Evolutionary conservation across 495 filamentous ascomycete species (phyloP).

Genomic region (Penicillium silybi): DNA sequence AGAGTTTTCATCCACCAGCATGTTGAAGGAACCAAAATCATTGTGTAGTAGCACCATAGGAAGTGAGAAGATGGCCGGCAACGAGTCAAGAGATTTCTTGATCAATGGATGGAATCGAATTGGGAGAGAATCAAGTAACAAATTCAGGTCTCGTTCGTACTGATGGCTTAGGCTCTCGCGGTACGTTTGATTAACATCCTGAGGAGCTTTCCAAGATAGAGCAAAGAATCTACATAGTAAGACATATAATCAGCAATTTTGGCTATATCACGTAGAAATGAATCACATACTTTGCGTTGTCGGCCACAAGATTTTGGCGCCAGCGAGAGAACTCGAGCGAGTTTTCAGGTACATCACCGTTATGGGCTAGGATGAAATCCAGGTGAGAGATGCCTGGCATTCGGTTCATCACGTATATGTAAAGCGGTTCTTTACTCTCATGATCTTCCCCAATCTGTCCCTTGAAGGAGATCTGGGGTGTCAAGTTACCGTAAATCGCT

Average conservation of each 20-base stretch:
- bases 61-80: slow-evolving; percentile 30
- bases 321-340: slow-evolving; percentile 26
- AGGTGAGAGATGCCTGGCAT: slow-evolving; percentile 33
- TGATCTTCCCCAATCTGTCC: slow-evolving; percentile 31
- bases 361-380: slow-evolving; percentile 31
- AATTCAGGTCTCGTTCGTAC: slow-evolving; percentile 26
- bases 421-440: slow-evolving; percentile 31
- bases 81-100: slow-evolving; percentile 20
- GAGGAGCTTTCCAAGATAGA: slow-evolving; percentile 31
- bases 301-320: slow-evolving; percentile 28
- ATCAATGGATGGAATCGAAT: slow-evolving; percentile 33
- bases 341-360: slow-evolving; percentile 23
- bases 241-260: slow-evolving; percentile 15
- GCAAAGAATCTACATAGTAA: slow-evolving; percentile 28
- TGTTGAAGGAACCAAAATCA: slow-evolving; percentile 35
- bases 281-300: slow-evolving; percentile 24
- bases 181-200: slow-evolving; percentile 23
- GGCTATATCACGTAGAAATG: not conserved
- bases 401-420: slow-evolving; percentile 36
- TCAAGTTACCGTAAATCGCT: slow-evolving; percentile 28
- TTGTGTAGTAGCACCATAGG: slow-evolving; percentile 39
- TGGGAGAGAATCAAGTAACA: slow-evolving; percentile 28
- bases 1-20: slow-evolving; percentile 33
- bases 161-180: slow-evolving; percentile 11
- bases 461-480: slow-evolving; percentile 28